These are phyloP conservation scores for Fraxinus pennsylvanica DNA, from an alignment of 257 asterid species.

Conservation along the genomic window DNA sequence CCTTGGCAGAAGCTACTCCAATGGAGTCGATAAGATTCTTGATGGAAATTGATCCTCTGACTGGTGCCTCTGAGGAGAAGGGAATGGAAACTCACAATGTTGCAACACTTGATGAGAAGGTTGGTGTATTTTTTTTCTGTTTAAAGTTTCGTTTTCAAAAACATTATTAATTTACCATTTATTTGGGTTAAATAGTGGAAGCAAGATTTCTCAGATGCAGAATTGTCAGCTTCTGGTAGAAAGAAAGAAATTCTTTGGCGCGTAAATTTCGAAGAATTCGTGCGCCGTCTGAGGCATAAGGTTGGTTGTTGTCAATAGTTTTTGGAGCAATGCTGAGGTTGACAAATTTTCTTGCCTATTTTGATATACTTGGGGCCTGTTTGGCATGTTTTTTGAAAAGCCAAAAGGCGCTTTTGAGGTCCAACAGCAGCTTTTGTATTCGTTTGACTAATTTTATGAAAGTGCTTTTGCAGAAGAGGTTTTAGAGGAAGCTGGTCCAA, in stretches of 20 bases:
- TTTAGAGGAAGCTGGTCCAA: too few species aligned
- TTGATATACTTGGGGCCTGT: background rate
- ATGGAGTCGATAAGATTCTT: constrained; percentile 74
- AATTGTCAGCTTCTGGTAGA: constrained; percentile 33
- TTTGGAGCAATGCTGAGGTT: background rate
- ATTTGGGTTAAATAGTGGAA: constrained; percentile 57
- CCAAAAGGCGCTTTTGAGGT: too few species aligned
- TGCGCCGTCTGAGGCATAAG: constrained; percentile 66
- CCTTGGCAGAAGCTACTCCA: constrained; percentile 78
- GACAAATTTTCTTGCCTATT: background rate
- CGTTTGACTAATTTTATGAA: too few species aligned
- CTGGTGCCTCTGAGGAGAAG: constrained; percentile 39
- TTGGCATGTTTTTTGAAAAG: too few species aligned
- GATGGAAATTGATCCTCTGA: constrained; percentile 44
- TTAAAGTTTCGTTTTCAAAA: constrained; percentile 8
- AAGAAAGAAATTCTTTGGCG: constrained; percentile 87
- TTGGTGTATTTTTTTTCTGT: constrained; percentile 32
- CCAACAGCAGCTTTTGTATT: too few species aligned
- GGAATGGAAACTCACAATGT: constrained; percentile 34
- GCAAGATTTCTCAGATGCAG: constrained; percentile 50
- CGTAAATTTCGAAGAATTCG: constrained; percentile 80
- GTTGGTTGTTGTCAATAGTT: constrained; percentile 39
- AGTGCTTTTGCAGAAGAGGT: too few species aligned
- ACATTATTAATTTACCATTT: constrained; percentile 28
- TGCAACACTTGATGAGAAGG: constrained; percentile 60